phyloP scores from a whole-genome alignment of 371 early-diverging fungal species.

The Rhizopus delemar region DNA sequence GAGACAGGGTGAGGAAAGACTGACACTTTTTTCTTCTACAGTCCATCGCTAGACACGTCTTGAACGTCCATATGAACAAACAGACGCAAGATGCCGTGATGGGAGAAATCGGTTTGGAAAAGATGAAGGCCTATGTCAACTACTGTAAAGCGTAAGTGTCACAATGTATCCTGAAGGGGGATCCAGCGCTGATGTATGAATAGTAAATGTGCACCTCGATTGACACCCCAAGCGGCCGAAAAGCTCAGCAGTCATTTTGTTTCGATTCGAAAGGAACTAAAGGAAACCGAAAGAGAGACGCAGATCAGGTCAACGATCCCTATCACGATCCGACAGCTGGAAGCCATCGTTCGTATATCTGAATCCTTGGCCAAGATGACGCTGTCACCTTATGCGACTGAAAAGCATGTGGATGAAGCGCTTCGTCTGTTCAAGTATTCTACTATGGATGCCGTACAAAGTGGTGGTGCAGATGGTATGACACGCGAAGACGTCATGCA shows the following conservation, averaged over 20 bases:
- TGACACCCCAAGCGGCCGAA: slow-evolving; percentile 85
- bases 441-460: slow-evolving; percentile 97
- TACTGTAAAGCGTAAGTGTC: slow-evolving; percentile 85
- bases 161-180: background rate
- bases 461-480: slow-evolving; percentile 78
- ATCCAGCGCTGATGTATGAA: too few relatives aligned
- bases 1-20: too few relatives aligned
- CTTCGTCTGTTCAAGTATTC: slow-evolving; percentile 97
- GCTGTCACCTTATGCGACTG: slow-evolving; percentile 83
- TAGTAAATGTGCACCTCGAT: slow-evolving; percentile 91
- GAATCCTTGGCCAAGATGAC: slow-evolving; percentile 98
- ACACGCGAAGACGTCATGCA: slow-evolving; percentile 69
- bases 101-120: slow-evolving; percentile 86
- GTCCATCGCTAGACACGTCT: slow-evolving; percentile 92
- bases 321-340: slow-evolving; percentile 99
- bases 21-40: slow-evolving; percentile 13
- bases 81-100: slow-evolving; percentile 61
- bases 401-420: slow-evolving; percentile 97
- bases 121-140: slow-evolving; percentile 92
- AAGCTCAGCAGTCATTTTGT: slow-evolving; percentile 96
- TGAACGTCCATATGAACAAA: slow-evolving; percentile 87
- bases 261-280: slow-evolving; percentile 86
- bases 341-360: slow-evolving; percentile 99
- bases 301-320: slow-evolving; percentile 90
- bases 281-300: slow-evolving; percentile 75